phyloP scores from a whole-genome alignment of 345 rosid species.

The Arabis alpina region DNA sequence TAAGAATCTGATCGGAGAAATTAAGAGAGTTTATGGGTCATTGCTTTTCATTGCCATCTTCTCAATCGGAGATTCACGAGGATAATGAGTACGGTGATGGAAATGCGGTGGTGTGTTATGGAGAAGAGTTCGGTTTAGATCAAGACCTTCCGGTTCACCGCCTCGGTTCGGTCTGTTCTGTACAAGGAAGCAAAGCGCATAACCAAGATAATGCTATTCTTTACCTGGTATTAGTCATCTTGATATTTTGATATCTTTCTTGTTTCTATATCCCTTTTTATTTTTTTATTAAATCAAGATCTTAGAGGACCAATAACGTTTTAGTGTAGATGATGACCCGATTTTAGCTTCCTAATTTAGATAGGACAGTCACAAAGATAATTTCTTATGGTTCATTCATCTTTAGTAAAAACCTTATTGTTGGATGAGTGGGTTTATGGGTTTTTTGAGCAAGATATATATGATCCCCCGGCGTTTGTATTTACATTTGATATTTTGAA shows the following conservation, averaged over 20 bases:
- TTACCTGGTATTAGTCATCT: conserved; percentile 26
- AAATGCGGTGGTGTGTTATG: conserved; percentile 42
- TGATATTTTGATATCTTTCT: background rate
- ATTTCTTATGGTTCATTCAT: background rate
- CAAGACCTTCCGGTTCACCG: conserved; percentile 30
- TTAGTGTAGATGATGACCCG: background rate
- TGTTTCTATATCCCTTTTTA: background rate
- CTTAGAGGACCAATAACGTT: background rate
- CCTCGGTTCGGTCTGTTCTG: conserved; percentile 55
- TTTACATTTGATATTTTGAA: no score
- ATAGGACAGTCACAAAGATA: background rate
- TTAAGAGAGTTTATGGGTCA: conserved; percentile 37
- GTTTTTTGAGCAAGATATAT: background rate
- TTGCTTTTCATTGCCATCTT: conserved; percentile 42
- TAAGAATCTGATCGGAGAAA: conserved; percentile 17
- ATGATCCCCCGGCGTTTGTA: background rate
- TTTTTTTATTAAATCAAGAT: background rate
- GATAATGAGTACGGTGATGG: conserved; percentile 42
- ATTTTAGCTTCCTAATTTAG: background rate
- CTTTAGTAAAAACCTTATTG: background rate
- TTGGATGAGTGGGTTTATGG: background rate
- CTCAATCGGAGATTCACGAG: conserved; percentile 44
- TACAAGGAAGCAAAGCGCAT: conserved; percentile 65
- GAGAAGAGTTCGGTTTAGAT: conserved; percentile 35
- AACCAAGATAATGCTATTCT: conserved; percentile 84